A percentile compares a stretch with the other conserved stretches of the same genome.
These are phyloP conservation scores for Dactylellina drechsleri DNA, from an alignment of 2,329 filamentous ascomycete species.

Conservation along the genomic window DNA sequence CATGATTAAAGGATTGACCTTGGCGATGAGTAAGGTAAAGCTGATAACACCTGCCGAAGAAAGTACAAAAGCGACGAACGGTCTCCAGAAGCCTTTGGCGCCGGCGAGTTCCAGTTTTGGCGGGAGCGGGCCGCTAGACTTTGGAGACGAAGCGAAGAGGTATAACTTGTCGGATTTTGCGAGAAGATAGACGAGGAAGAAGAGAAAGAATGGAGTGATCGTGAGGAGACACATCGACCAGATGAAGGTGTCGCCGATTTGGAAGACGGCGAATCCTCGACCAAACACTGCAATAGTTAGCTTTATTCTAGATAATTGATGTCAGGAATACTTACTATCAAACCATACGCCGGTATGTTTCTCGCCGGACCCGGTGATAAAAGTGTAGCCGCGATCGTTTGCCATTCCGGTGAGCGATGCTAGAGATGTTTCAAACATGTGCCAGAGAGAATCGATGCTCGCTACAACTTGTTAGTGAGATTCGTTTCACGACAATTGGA, in stretches of 20 bases:
- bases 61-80: conserved; percentile 77
- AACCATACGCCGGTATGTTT: conserved; percentile 87
- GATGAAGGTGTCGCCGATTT: conserved; percentile 84
- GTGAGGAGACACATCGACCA: conserved; percentile 85
- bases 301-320: neutral
- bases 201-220: conserved; percentile 77
- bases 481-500: conserved; percentile 3
- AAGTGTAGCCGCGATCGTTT: conserved; percentile 73
- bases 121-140: conserved; percentile 64
- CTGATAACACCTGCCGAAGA: conserved; percentile 76
- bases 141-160: conserved; percentile 69
- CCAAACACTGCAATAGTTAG: conserved; percentile 71
- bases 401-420: conserved; percentile 78
- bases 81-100: conserved; percentile 83
- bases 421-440: conserved; percentile 89
- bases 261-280: conserved; percentile 78
- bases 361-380: conserved; percentile 73
- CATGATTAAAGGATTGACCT: conserved; percentile 88
- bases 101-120: conserved; percentile 64
- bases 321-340: conserved; percentile 65
- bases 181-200: conserved; percentile 75
- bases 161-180: conserved; percentile 84
- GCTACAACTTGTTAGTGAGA: conserved; percentile 51
- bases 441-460: conserved; percentile 76
- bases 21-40: conserved; percentile 78